Conservation (phyloP, 306 rosid genomes). For the Fragaria vesca region DNA sequence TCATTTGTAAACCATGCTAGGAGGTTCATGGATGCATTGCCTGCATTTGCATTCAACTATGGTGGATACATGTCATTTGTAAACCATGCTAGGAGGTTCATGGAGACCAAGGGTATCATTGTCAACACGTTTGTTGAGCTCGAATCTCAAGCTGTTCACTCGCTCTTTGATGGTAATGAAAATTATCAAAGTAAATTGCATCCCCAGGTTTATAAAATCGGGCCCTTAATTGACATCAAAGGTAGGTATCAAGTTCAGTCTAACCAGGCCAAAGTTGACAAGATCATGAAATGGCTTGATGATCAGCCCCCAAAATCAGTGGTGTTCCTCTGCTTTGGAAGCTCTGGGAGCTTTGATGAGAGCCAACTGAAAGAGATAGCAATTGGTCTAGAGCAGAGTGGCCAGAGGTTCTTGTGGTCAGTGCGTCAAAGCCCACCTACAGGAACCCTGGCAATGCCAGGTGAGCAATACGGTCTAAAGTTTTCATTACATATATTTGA, state of each 20-base stretch:
- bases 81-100: slow-evolving; percentile 10
- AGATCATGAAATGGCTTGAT: slow-evolving; percentile 41
- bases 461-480: not conserved
- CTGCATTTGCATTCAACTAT: slow-evolving; percentile 4
- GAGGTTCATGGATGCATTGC: slow-evolving; percentile 23
- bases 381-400: slow-evolving; percentile 32
- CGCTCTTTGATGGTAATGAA: slow-evolving; percentile 4
- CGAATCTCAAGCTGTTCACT: slow-evolving; percentile 35
- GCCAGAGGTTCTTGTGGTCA: slow-evolving; percentile 32
- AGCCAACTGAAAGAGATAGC: slow-evolving; percentile 37
- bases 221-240: slow-evolving; percentile 29
- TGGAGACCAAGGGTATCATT: slow-evolving; percentile 34
- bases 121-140: slow-evolving; percentile 26
- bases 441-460: not conserved
- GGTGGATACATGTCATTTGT: slow-evolving; percentile 2
- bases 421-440: slow-evolving; percentile 6
- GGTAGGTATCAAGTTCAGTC: not conserved
- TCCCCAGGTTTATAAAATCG: slow-evolving; percentile 39
- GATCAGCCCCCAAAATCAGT: slow-evolving; percentile 35
- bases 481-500: too few species aligned
- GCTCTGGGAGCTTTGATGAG: slow-evolving; percentile 24
- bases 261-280: not conserved
- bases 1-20: not conserved
- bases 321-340: slow-evolving; percentile 49
- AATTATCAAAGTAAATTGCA: too few species aligned